A percentile compares a stretch with the other conserved stretches of the same genome.
These are phyloP conservation scores for Ustilago nuda DNA, from an alignment of 1,284 basidiomycete genomes.

Conservation along the genomic window DNA sequence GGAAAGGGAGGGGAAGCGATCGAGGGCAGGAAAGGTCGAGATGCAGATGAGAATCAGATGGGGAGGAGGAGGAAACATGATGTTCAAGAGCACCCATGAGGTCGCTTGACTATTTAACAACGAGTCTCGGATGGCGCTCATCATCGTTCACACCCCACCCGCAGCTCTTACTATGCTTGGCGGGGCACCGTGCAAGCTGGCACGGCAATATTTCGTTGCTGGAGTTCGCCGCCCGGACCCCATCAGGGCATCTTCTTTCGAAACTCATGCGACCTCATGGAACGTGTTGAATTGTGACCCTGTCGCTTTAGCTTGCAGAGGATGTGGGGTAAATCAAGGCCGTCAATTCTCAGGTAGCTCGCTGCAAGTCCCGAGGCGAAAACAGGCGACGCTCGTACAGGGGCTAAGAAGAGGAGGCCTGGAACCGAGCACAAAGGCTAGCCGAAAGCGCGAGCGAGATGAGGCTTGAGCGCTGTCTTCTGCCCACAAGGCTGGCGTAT, in stretches of 20 bases:
- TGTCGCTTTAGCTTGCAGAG: not conserved
- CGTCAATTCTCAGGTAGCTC: not conserved
- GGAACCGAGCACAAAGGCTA: not conserved
- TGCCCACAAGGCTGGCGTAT: not conserved
- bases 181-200: not conserved
- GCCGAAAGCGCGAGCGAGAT: not conserved
- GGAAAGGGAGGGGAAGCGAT: not conserved
- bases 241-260: not conserved
- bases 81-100: not conserved
- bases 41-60: not conserved
- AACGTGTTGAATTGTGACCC: not conserved
- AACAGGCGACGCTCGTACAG: not conserved
- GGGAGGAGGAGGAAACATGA: not conserved
- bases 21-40: not conserved
- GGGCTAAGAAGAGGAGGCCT: not conserved
- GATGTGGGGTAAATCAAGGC: not conserved
- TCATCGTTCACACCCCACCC: not conserved
- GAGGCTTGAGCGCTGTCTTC: not conserved
- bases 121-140: not conserved
- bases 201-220: not conserved
- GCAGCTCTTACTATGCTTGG: not conserved
- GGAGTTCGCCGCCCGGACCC: not conserved
- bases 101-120: not conserved
- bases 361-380: not conserved
- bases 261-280: not conserved